These are phyloP conservation scores for Phytophthora cactorum DNA, from an alignment of 352 stramenopile genomes.

Conservation along the genomic window DNA sequence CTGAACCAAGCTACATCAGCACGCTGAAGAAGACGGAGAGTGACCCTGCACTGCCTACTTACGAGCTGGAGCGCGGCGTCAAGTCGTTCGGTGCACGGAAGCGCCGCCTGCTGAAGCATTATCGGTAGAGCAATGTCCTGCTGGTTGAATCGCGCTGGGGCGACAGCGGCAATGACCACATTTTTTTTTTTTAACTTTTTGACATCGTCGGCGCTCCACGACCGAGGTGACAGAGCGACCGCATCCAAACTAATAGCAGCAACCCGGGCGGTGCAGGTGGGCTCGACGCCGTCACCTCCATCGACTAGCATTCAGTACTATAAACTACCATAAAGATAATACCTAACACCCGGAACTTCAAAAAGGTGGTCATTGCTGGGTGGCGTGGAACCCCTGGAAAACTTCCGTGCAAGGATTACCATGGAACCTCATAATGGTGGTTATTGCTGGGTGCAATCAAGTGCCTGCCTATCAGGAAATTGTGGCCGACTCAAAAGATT, in stretches of 20 bases:
- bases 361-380: too few species aligned
- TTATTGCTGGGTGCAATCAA: too few species aligned
- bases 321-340: slow-evolving; percentile 26
- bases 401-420: too few species aligned
- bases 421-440: too few species aligned
- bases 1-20: slow-evolving; percentile 11
- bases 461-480: too few species aligned
- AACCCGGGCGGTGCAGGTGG: slow-evolving; percentile 11
- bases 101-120: slow-evolving; percentile 46
- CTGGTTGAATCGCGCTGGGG: slow-evolving; percentile 15
- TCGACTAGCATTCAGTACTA: slow-evolving; percentile 22
- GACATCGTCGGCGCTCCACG: slow-evolving; percentile 7
- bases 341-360: too few species aligned
- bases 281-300: slow-evolving; percentile 1
- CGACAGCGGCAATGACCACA: slow-evolving; percentile 17
- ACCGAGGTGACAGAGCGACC: neutral
- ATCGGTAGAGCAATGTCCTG: slow-evolving; percentile 29
- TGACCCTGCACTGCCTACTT: slow-evolving; percentile 20
- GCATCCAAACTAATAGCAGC: too few species aligned
- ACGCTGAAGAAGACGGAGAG: slow-evolving; percentile 27
- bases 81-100: slow-evolving; percentile 76
- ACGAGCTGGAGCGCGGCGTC: slow-evolving; percentile 39
- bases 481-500: too few species aligned
- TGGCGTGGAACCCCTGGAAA: too few species aligned
- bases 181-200: slow-evolving; percentile 42